Base-by-base conservation (phyloP, 2,329 filamentous ascomycete species). In the Cladosporium sp. region DNA sequence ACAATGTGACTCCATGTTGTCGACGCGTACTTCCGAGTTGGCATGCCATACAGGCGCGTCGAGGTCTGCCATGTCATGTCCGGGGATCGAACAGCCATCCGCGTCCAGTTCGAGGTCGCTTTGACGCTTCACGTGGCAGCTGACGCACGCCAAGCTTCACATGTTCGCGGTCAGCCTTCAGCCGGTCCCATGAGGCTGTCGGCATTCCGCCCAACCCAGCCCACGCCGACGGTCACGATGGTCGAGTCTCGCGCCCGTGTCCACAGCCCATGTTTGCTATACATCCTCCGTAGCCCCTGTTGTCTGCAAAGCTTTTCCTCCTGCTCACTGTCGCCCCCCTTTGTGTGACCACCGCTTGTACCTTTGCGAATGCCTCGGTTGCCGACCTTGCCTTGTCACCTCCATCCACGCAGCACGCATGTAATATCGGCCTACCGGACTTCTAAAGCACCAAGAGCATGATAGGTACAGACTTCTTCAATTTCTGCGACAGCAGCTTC, bases 181-280 rank as follows among this genome's bases (percentile, higher is more conserved):
- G 22, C 22, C 22, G 22, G 22, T 28, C 22, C 22, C 22, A 28
- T 28, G 22, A 28, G 22, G 22, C 28, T 8, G n/a, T 50, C 48
- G 48, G 48, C 48, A 43, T 43, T 50, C 31, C 40, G 34, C 38
- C 19, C 19, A 28, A 28, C 22, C 22, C 22, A 28, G 13, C 34
- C 31, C 48, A 34, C 22, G 19, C 22, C 22, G 22, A 37, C 31
- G 48, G 48, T 50, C 48, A 50, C 48, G 48, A 49, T 49, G 46
- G 46, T 41, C 37, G 38, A 49, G 46, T 43, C 38, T 14, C 13
- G 38, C 37, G 46, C 46, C n/a, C 35, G 35, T 38, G 35, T 49
- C 40, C 37, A 34, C 40, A 22, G 38, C 13, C n/a, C 32, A 34
- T 19, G 10, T 42, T 34, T 18, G 31, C 33, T 43, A 31, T 43